Evolutionary conservation across 169 alveolate genomes (phyloP), one percentile per base, ranked within the genome.

Genomic region (Plasmodium reichenowi): DNA sequence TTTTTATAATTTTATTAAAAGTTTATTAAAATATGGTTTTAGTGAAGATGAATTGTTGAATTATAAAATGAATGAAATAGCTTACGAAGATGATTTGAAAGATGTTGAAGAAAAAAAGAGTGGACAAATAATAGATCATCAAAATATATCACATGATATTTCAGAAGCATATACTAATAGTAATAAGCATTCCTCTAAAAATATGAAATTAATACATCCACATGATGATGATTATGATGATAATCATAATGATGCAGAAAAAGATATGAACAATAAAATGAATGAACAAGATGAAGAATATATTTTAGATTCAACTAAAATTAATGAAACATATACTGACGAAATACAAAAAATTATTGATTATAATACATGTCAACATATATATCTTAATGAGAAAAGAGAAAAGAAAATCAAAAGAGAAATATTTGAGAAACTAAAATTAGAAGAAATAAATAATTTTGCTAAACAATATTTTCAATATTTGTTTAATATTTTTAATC

Each of bases 291-390:
- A 68, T 24, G 91, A 83, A 7, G 76, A 80, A 67, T 71, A 66
- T 56, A 83, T 83, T 29, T 17, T 48, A 66, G 91, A 83, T 26
- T 38, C 47, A 38, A 83, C 80, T 0, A 59, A 72, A 43, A 83
- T 83, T 24, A 83, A 83, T 50, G 91, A 83, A 83, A 83, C 68
- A 52, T 83, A 68, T 48, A 48, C 91, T 17, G 91, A 83, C 13
- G 91, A 83, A 67, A 83, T 83, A 20, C 91, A 83, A 38, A 83
- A 83, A 68, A 83, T 83, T 29, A 83, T 83, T 17, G 91, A 83
- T 62, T 83, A 83, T 17, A 83, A 83, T 58, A 68, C 91, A 2
- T 83, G 91, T 29, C 26, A 43, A 13, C 80, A 68, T 68, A 47
- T 83, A 9, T 83, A 83, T 72, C 59, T 83, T 59, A 83, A 83